Evolutionary conservation across 2,329 filamentous ascomycete species (phyloP).

Genomic region (Tolypocladium nubicola): DNA sequence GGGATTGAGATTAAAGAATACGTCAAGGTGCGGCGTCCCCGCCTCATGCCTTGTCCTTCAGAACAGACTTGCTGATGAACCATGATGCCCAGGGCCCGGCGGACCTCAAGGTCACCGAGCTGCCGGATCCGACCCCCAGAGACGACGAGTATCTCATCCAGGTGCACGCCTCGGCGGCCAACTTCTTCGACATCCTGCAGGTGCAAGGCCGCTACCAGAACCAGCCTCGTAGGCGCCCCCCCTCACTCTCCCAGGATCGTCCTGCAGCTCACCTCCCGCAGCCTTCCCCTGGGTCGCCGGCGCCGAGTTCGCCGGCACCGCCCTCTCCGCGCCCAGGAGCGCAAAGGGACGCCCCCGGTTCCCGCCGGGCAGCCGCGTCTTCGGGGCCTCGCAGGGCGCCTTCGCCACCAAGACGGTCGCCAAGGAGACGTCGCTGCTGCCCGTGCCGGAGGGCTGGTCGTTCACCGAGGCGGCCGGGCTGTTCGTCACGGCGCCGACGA

Average conservation of each 20-base stretch:
- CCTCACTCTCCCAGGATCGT: not conserved
- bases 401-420: constrained; percentile 70
- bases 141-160: constrained; percentile 74
- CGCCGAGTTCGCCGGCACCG: constrained; percentile 72
- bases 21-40: constrained; percentile 46
- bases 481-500: constrained; percentile 86
- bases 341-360: constrained; percentile 45
- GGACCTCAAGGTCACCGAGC: constrained; percentile 63
- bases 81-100: constrained; percentile 51
- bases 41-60: not conserved
- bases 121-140: constrained; percentile 64
- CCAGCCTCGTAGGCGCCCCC: too few species aligned
- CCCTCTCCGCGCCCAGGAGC: constrained; percentile 54
- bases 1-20: constrained; percentile 53
- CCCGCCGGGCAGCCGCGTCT: constrained; percentile 71
- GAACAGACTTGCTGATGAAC: not conserved
- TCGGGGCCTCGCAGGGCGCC: constrained; percentile 76
- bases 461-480: constrained; percentile 78
- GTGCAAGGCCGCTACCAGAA: constrained; percentile 75
- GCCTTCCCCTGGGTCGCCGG: constrained; percentile 81
- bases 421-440: constrained; percentile 55
- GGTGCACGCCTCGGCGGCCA: constrained; percentile 79
- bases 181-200: constrained; percentile 96
- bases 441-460: constrained; percentile 71
- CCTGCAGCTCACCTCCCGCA: constrained; percentile 10